Conservation (phyloP, 2,329 filamentous ascomycete species). For the Neurospora sp. region DNA sequence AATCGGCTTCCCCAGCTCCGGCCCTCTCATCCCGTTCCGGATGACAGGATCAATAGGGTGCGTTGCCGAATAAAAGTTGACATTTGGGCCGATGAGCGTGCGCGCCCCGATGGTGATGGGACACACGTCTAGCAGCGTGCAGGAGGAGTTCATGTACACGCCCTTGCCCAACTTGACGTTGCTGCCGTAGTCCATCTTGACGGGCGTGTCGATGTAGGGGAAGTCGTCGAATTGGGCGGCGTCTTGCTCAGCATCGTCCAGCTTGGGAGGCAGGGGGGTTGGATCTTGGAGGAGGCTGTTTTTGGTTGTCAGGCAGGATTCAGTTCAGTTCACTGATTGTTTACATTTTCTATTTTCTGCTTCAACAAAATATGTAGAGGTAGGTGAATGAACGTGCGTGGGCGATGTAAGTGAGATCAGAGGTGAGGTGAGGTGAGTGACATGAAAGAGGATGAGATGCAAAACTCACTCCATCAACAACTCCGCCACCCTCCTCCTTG, state of each 20-base stretch:
- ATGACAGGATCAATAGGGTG: slow-evolving; percentile 69
- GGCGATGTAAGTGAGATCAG: too few relatives aligned
- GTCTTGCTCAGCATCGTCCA: slow-evolving; percentile 41
- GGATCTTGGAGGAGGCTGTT: slow-evolving; percentile 52
- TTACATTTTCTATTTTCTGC: neutral
- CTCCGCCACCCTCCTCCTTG: slow-evolving; percentile 52
- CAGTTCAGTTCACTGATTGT: neutral
- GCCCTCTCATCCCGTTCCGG: slow-evolving; percentile 64
- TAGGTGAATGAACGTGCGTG: too few relatives aligned
- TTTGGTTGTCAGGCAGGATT: neutral
- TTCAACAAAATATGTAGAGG: too few relatives aligned
- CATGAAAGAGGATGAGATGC: neutral
- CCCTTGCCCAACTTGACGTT: slow-evolving; percentile 61
- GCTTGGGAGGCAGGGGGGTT: slow-evolving; percentile 48
- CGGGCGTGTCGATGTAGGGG: slow-evolving; percentile 59
- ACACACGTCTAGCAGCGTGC: slow-evolving; percentile 68
- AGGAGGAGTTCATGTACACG: slow-evolving; percentile 67
- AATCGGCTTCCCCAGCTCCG: slow-evolving; percentile 65
- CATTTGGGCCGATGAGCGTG: slow-evolving; percentile 70
- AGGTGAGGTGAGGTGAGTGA: neutral
- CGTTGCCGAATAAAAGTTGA: slow-evolving; percentile 61
- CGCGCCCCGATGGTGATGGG: slow-evolving; percentile 64
- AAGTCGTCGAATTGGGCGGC: slow-evolving; percentile 51
- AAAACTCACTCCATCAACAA: slow-evolving; percentile 60
- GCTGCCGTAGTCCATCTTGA: slow-evolving; percentile 68